A percentile compares a stretch with the other conserved stretches of the same genome.
These are phyloP conservation scores for Hypoxylon fuscum DNA, from an alignment of 495 filamentous ascomycete genomes.

Conservation along the genomic window DNA sequence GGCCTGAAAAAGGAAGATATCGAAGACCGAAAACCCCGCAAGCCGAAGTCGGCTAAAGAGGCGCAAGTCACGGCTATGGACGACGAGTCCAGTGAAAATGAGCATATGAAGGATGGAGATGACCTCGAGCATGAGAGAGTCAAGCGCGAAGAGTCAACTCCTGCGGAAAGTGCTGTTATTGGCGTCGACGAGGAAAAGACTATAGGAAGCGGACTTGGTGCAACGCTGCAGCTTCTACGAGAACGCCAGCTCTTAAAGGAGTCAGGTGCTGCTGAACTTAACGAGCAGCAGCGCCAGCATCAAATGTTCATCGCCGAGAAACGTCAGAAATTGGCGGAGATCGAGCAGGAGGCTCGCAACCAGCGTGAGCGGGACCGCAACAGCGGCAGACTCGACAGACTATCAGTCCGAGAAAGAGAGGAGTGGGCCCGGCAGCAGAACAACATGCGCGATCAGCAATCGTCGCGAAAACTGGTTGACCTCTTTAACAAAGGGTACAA, in stretches of 20 bases:
- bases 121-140: constrained; percentile 65
- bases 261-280: constrained; percentile 67
- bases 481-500: constrained; percentile 88
- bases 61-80: constrained; percentile 57
- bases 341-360: constrained; percentile 78
- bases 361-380: constrained; percentile 89
- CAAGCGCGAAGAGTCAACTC: constrained; percentile 59
- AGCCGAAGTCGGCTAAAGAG: constrained; percentile 46
- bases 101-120: constrained; percentile 49
- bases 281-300: constrained; percentile 75
- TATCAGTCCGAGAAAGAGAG: constrained; percentile 91
- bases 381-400: constrained; percentile 81
- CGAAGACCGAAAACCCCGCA: constrained; percentile 66
- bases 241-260: constrained; percentile 82
- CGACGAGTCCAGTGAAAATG: constrained; percentile 61
- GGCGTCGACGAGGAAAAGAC: constrained; percentile 87
- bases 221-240: constrained; percentile 80
- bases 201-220: constrained; percentile 78
- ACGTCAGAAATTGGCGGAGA: constrained; percentile 71
- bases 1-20: constrained; percentile 77
- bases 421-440: constrained; percentile 88
- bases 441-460: constrained; percentile 80
- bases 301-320: constrained; percentile 86
- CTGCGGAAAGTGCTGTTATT: constrained; percentile 68
- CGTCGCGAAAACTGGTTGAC: constrained; percentile 80